Evolutionary conservation across 352 stramenopile genomes (phyloP).

Genomic region (Phytophthora pisi): DNA sequence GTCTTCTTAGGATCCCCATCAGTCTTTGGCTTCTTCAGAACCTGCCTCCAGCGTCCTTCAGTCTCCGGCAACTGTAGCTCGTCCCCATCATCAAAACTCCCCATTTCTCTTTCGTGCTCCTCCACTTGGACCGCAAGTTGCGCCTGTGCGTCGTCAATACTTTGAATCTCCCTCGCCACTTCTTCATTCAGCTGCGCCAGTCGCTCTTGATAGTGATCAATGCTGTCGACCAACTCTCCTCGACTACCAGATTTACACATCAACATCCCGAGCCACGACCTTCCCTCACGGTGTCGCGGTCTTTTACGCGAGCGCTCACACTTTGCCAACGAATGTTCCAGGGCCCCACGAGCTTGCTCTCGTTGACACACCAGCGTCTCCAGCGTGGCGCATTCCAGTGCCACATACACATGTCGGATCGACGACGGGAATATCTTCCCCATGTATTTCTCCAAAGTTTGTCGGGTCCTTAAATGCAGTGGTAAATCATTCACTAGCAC

Average conservation of each 20-base stretch:
- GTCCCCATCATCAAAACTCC: slow-evolving; percentile 26
- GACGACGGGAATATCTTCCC: slow-evolving; percentile 68
- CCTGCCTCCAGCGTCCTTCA: slow-evolving; percentile 17
- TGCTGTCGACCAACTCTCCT: slow-evolving; percentile 54
- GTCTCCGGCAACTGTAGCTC: slow-evolving; percentile 19
- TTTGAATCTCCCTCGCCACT: slow-evolving; percentile 63
- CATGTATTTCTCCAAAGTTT: slow-evolving; percentile 78
- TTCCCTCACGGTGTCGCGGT: slow-evolving; percentile 51
- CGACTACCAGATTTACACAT: slow-evolving; percentile 45
- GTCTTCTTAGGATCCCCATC: slow-evolving; percentile 27
- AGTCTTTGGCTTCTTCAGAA: slow-evolving; percentile 13
- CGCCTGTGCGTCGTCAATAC: slow-evolving; percentile 62
- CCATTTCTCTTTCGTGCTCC: slow-evolving; percentile 30
- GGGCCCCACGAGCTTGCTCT: slow-evolving; percentile 42
- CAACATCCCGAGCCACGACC: slow-evolving; percentile 50
- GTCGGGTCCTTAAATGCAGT: slow-evolving; percentile 54
- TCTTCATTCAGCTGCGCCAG: slow-evolving; percentile 63
- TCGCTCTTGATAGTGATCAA: slow-evolving; percentile 66
- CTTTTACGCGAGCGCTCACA: slow-evolving; percentile 49
- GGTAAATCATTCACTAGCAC: slow-evolving; percentile 78
- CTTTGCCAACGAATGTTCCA: slow-evolving; percentile 63
- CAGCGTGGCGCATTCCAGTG: slow-evolving; percentile 66
- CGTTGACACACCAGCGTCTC: slow-evolving; percentile 61
- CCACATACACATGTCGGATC: slow-evolving; percentile 69
- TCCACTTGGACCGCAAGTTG: slow-evolving; percentile 54